These are phyloP conservation scores for Salix exigua DNA, from an alignment of 345 rosid genomes.

Conservation along the genomic window DNA sequence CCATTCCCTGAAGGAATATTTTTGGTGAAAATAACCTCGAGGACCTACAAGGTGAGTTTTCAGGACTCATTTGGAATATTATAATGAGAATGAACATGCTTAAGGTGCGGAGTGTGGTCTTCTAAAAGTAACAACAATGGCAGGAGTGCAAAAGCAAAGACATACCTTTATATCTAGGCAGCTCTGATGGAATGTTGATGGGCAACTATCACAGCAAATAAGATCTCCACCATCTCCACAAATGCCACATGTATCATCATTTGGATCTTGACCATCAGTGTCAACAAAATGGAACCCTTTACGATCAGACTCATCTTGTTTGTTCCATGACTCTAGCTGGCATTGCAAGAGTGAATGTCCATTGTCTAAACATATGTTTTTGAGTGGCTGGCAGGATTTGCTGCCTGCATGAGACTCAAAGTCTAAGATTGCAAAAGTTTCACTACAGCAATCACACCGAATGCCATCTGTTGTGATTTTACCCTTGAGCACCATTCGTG, in stretches of 20 bases:
- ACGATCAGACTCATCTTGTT: conserved; percentile 48
- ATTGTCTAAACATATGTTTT: conserved; percentile 59
- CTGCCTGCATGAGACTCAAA: conserved; percentile 72
- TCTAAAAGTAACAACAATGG: not conserved
- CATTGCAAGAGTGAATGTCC: conserved; percentile 69
- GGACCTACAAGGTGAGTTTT: not conserved
- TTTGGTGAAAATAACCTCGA: not conserved
- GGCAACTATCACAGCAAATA: conserved; percentile 91
- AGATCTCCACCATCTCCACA: conserved; percentile 98
- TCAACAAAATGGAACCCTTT: conserved; percentile 68
- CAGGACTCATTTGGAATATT: not conserved
- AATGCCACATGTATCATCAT: conserved; percentile 91
- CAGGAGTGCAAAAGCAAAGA: not conserved
- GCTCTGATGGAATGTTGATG: conserved; percentile 89
- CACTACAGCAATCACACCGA: conserved; percentile 66
- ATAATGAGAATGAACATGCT: not conserved
- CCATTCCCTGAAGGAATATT: not conserved
- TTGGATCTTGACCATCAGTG: conserved; percentile 67
- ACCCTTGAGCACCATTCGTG: conserved; percentile 43
- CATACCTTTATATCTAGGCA: conserved; percentile 78
- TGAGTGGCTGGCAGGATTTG: conserved; percentile 40
- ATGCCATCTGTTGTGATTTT: conserved; percentile 61
- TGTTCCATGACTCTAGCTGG: conserved; percentile 65
- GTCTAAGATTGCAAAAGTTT: conserved; percentile 44
- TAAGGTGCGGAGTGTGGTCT: not conserved